Evolutionary conservation across 352 stramenopile species (phyloP).

Genomic region (Poterioochromonas sp.): DNA sequence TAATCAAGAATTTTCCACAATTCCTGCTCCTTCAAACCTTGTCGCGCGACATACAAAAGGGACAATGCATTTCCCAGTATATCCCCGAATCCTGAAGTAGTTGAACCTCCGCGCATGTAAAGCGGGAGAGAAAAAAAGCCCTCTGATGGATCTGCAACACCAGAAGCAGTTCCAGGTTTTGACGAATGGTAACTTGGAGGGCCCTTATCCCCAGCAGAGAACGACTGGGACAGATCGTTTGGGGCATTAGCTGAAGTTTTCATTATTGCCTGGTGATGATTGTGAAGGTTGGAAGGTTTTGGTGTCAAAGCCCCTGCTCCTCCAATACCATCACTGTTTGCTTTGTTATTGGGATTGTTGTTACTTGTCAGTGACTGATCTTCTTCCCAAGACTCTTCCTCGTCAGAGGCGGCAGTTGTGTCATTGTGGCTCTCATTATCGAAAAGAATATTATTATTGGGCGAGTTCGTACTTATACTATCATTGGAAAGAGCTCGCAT

Average conservation of each 20-base stretch:
- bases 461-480: too few species aligned
- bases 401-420: neutral
- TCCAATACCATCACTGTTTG: neutral
- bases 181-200: too few species aligned
- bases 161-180: too few species aligned
- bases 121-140: conserved; percentile 40
- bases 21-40: conserved; percentile 72
- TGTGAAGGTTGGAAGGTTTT: neutral
- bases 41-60: conserved; percentile 71
- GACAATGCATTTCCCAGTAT: conserved; percentile 65
- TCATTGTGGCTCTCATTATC: too few species aligned
- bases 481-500: too few species aligned
- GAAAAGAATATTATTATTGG: too few species aligned
- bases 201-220: too few species aligned
- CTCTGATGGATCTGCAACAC: neutral
- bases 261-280: too few species aligned
- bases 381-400: neutral
- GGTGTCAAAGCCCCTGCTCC: neutral
- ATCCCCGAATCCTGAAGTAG: conserved; percentile 50
- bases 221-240: too few species aligned
- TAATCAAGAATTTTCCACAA: conserved; percentile 44
- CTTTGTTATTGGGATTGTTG: too few species aligned
- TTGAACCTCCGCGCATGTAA: conserved; percentile 59
- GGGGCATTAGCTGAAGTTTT: too few species aligned
- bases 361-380: too few species aligned